Evolutionary conservation across 176 grass and related monocot genomes (phyloP), one percentile per base, ranked within the genome.

Genomic region (Eremochloa ophiuroides): DNA sequence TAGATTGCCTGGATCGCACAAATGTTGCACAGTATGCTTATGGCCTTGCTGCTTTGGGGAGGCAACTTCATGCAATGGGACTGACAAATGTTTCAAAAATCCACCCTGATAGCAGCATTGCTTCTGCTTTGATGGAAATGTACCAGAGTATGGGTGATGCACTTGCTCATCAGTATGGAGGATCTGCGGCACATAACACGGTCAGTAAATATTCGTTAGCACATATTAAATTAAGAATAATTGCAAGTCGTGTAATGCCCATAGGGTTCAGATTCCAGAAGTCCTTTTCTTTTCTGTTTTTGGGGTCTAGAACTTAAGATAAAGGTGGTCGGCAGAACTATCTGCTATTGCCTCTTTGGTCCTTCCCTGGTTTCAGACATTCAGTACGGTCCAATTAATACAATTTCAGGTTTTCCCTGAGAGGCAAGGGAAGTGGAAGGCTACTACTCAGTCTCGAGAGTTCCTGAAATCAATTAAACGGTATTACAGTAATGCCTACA

Each of bases 1-100:
- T 98, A 75, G 95, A 98, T 47, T 98, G 95, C 37, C 73, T 98
- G 72, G 92, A 98, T 78, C 90, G 95, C 39, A 98, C 95, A 85
- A 98, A 98, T 89, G 92, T 98, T 73, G 95, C 95, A 38, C 95
- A 98, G 68, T 98, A 95, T 91, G 92, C 95, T 64, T 95, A 95
- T 81, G 95, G 95, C 47, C 88, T 98, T 66, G 92, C 88, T 77
- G 84, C 92, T 37, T 92, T 98, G 86, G 95, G 90, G 55, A 85
- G 90, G 62, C 95, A 98, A 75, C 88, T 98, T 64, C 85, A 91
- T 83, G 92, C 88, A 74, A 94, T 98, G 95, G 92, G 88, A 80
- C 66, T 91, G 71, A 94, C 87, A 68, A 34, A 91, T 85, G 74
- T 94, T 87, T 75, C 90, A 80, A 94, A 98, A 92, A 79, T 98